Evolutionary conservation across 257 asterid genomes (phyloP), one percentile per base, ranked within the genome.

Genomic region (Solanum dulcamara): DNA sequence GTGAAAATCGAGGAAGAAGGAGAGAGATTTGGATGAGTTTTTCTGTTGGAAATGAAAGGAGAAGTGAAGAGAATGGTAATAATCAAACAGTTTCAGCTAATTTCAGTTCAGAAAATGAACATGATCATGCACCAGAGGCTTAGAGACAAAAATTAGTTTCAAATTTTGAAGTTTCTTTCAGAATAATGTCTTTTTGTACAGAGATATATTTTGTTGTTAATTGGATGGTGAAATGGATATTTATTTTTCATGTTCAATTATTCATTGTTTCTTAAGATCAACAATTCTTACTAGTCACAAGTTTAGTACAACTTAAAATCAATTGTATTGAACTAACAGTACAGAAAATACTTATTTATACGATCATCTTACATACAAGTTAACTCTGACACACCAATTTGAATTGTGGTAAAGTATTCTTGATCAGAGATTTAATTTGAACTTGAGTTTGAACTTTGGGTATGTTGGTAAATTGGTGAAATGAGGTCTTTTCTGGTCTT

Each of bases 11-110:
- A 24, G 90, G 89, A 37, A 86, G 93, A 38, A 77, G 94, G 83
- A 70, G 94, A 81, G 96, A 83, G 81, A 74, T 90, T 86, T 92
- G 91, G 95, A 71, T 94, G 80, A 88, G 91, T 32, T 84, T 92
- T 38, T 33, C 85, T 1, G 79, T 89, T 35, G 59, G 86, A 3
- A 81, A 81, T 66, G 84, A 67, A 38, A 80, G 92, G 55, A 90
- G 89, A 57, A 72, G 86, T 26, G 86, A 32, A 26, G 84, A 26
- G 20, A 77, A 17, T 62, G 20, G 26, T 30, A 30, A 66, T 74
- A n/a, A 14, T 3, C 81, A 46, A 18, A 10, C 40, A 28, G 40
- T 42, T 83, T 9, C 60, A 12, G 28, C 35, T 75, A 26, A 44
- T 75, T 75, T 20, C 11, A 75, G 24, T 44, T 75, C 81, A 1